phyloP scores from a whole-genome alignment of 306 rosid species.

The Sesbania bispinosa region DNA sequence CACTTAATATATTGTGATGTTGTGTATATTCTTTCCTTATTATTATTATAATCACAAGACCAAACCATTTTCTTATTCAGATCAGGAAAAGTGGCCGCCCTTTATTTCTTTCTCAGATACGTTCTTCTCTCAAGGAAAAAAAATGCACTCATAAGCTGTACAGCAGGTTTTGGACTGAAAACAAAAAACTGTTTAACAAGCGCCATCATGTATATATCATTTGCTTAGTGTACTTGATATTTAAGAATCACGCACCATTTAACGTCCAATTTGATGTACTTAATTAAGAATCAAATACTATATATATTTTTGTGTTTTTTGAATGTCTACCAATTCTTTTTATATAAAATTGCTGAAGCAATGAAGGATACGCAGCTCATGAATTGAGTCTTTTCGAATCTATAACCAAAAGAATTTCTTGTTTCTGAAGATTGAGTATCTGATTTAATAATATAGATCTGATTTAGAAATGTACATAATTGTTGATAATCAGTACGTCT shows the following conservation, averaged over 20 bases:
- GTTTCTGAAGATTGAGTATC: not conserved
- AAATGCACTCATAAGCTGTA: too few species aligned
- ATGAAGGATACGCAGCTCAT: conserved; percentile 9
- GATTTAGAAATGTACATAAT: not conserved
- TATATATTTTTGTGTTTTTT: not conserved
- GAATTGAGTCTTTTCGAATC: conserved; percentile 6
- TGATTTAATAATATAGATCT: conserved; percentile 7
- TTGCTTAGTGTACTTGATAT: not conserved
- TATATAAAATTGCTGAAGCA: not conserved
- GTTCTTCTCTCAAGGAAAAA: too few species aligned
- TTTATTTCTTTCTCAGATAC: too few species aligned
- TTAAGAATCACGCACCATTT: not conserved
- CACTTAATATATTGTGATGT: too few species aligned
- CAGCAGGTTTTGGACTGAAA: too few species aligned
- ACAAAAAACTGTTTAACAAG: too few species aligned
- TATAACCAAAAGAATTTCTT: not conserved
- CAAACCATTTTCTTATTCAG: too few species aligned
- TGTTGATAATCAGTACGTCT: conserved; percentile 9
- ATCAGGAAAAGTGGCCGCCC: too few species aligned
- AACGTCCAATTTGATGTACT: not conserved
- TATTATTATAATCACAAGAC: too few species aligned
- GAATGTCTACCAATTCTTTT: not conserved
- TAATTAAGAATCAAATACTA: not conserved
- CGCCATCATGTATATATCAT: too few species aligned
- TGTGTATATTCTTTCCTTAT: too few species aligned